Evolutionary conservation across 352 stramenopile genomes (phyloP), one percentile per base, ranked within the genome.

Genomic region (Globisporangium echinulatum): DNA sequence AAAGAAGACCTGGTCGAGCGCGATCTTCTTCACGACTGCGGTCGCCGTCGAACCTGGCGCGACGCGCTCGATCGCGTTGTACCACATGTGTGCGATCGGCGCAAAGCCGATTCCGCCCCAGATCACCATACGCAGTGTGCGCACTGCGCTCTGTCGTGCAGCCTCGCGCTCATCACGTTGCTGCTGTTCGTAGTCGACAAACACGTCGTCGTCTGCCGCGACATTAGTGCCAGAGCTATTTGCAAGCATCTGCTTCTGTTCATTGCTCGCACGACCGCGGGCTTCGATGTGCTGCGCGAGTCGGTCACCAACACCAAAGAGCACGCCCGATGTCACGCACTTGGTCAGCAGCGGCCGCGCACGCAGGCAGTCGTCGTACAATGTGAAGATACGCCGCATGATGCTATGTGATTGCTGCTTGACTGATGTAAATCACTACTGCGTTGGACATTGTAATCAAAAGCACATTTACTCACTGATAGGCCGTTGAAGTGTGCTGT

Each of bases 61-160:
- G 43, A 70, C 49, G 69, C 59, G 58, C 59, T 97, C 90, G 38
- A 97, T 78, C 39, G 90, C 49, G 19, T 86, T 72, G 62, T 96
- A 97, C 68, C 94, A 97, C 54, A 82, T 94, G 69, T 97, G 87
- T 73, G 92, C 94, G 63, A 76, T 77, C 13, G 89, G 88, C 37
- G 89, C 85, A 63, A 95, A 85, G 44, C 96, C 72, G 14, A 93
- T 57, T 10, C 92, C 81, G 37, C 88, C 88, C 67, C 94, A 97
- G 42, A 94, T 73, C 60, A 93, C 82, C 77, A 94, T 78, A 56
- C 77, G 70, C 10, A 56, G 52, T n/a, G 73, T 85, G 9, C 74
- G 63, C 3, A 55, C 33, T 9, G 37, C 49, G 14, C 50, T 56
- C 53, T 60, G 47, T 25, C 33, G 4, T 8, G 40, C 8, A 1